Percentiles rank a stretch among this genome's conserved stretches.
phyloP scores from a whole-genome alignment of 257 asterid genomes.

The Capsicum rhomboideum region DNA sequence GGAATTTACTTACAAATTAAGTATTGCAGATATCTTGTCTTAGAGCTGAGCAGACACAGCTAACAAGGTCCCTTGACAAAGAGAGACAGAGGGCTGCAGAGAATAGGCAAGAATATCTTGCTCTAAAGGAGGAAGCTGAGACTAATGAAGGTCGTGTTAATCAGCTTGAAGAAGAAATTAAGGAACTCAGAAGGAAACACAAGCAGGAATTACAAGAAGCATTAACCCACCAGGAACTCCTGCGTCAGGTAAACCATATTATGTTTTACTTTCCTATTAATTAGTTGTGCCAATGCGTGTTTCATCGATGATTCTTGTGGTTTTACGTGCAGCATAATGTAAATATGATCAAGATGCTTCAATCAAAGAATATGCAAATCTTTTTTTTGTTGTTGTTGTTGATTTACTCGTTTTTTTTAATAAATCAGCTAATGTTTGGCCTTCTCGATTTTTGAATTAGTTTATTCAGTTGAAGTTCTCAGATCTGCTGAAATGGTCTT shows the following conservation, averaged over 20 bases:
- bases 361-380: background rate
- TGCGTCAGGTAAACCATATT: constrained; percentile 56
- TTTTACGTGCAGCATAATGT: background rate
- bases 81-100: constrained; percentile 91
- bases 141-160: constrained; percentile 73
- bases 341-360: background rate
- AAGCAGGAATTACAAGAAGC: constrained; percentile 87
- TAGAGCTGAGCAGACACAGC: constrained; percentile 96
- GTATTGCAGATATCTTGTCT: constrained; percentile 87
- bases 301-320: background rate
- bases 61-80: constrained; percentile 81
- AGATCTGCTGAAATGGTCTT: background rate
- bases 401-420: background rate
- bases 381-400: background rate
- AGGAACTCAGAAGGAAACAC: constrained; percentile 79
- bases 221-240: constrained; percentile 69
- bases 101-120: constrained; percentile 86
- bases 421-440: background rate
- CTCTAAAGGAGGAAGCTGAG: constrained; percentile 93
- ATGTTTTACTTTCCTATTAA: background rate
- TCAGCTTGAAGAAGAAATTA: constrained; percentile 76
- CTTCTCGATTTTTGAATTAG: background rate
- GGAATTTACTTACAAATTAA: constrained; percentile 20
- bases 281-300: background rate
- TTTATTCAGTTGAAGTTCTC: background rate